A percentile compares a stretch with the other conserved stretches of the same genome.
Evolutionary conservation across 2,329 filamentous ascomycete species (phyloP).

Genomic region (Arachnopeziza araneosa): DNA sequence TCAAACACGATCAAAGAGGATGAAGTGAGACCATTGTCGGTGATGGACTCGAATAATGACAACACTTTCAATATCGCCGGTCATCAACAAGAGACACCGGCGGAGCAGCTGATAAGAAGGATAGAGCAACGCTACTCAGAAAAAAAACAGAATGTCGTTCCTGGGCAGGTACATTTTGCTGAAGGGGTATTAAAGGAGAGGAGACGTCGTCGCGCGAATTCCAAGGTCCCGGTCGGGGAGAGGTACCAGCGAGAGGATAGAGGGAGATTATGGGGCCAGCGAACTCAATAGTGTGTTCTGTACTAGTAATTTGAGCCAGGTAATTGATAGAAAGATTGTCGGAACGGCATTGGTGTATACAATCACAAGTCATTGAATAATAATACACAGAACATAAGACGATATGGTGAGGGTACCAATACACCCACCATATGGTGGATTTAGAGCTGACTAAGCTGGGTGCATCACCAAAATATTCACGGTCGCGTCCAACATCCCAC

Average conservation of each 20-base stretch:
- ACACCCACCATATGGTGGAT: no score
- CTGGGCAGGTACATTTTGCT: not conserved
- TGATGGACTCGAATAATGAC: not conserved
- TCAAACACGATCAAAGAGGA: not conserved
- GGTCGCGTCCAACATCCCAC: no score
- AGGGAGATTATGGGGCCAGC: conserved; percentile 5
- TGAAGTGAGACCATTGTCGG: not conserved
- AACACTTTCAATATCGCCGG: not conserved
- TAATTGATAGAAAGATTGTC: not conserved
- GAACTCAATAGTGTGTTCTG: not conserved
- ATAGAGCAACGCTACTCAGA: not conserved
- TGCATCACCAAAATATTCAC: no score
- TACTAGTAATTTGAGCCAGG: not conserved
- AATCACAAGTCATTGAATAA: no score
- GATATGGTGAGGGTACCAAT: no score
- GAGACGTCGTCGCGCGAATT: not conserved
- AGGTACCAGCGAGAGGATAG: conserved; percentile 3
- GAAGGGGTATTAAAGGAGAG: not conserved
- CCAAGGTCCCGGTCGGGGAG: not conserved
- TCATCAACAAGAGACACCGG: not conserved
- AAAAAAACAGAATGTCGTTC: not conserved
- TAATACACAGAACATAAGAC: no score
- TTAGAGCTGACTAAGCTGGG: no score
- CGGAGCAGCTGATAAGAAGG: not conserved
- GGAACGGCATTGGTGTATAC: not conserved